phyloP scores from a whole-genome alignment of 148 eudicot species.

The Fagopyrum esculentum region DNA sequence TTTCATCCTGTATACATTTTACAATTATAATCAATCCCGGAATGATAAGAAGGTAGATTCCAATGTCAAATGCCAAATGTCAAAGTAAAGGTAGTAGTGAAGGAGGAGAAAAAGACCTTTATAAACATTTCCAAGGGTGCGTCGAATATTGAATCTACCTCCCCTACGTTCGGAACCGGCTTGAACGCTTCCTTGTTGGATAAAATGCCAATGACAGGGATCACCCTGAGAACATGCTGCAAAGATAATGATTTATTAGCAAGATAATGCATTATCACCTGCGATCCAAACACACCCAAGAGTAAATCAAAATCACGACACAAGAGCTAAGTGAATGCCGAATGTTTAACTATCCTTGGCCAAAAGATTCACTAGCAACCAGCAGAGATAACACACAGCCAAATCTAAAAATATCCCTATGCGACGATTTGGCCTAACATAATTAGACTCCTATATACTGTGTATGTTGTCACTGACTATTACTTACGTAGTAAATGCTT shows the following conservation, averaged over 20 bases:
- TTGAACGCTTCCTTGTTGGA: constrained; percentile 45
- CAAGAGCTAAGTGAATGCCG: no score
- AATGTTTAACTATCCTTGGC: no score
- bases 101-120: constrained; percentile 30
- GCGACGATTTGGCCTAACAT: no score
- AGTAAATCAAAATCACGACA: no score
- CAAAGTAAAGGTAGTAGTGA: neutral
- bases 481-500: no score
- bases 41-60: neutral
- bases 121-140: constrained; percentile 85
- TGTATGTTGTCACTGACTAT: no score
- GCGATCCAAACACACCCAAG: neutral
- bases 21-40: neutral
- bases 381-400: no score
- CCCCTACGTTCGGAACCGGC: constrained; percentile 53
- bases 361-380: no score
- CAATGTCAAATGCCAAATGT: neutral
- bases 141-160: constrained; percentile 80
- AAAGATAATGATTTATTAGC: neutral
- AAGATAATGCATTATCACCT: neutral
- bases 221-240: constrained; percentile 49
- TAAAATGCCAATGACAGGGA: constrained; percentile 62
- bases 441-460: no score
- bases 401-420: no score
- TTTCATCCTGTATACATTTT: constrained; percentile 53